Evolutionary conservation across 177 flowering plant genomes (phyloP), one percentile per base, ranked within the genome.

Genomic region (Vitis hybrid): DNA sequence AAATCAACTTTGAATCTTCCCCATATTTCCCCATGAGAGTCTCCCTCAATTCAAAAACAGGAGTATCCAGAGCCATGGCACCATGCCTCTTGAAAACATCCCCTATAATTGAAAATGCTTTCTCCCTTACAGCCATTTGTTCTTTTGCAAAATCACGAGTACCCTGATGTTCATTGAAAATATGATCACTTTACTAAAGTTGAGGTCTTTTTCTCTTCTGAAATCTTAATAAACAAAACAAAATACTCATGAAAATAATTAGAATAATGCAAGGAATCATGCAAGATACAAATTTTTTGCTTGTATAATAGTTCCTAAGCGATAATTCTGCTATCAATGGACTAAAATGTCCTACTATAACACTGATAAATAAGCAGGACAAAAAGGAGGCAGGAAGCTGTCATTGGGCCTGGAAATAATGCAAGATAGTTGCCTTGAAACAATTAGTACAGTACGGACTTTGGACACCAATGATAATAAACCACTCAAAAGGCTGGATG

Each of bases 11-110:
- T 53, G 99, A 94, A 75, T 95, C 99, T 80, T 95, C 98, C 59
- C 99, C 98, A 76, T 96, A 96, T 67, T 94, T 96, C 59, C 98
- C 99, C 92, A 83, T 94, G 19, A 94, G 87, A 72, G 97, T 96
- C 80, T 96, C 98, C 73, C 93, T 86, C 84, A 92, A 56, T 81
- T 96, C 99, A 80, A 96, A 95, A 55, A 57, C 97, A 70, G 99
- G 99, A 60, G 99, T 95, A 81, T 96, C 99, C 58, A 96, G 78
- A 19, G 96, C 87, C 18, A 74, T 84, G 38, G 92, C 97, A 67
- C 99, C 97, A 75, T 96, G 98, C 86, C 87, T 88, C 84, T 94
- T 87, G 77, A 96, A 94, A 70, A 96, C 93, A 2, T 82, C 81
- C 14, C 75, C 73, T 51, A 92, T 91, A 59, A 90, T 85, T 68